Conservation (phyloP, 2,329 filamentous ascomycete species). For the Meredithiella fracta region DNA sequence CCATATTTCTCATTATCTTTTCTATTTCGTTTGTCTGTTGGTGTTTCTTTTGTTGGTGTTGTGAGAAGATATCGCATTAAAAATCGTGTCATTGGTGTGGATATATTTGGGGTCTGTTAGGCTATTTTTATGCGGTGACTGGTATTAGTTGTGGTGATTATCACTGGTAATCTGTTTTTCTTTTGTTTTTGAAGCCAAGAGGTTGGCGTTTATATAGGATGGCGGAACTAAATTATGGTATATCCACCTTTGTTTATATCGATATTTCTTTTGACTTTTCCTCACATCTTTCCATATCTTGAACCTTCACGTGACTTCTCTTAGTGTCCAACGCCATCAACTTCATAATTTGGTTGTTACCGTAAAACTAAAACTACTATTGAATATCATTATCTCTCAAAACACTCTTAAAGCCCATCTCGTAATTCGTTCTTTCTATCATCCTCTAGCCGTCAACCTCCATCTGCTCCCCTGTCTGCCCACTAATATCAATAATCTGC, state of each 20-base stretch:
- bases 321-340: too few relatives aligned
- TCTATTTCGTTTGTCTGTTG: too few relatives aligned
- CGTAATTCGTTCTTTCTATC: background rate
- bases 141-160: too few relatives aligned
- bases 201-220: too few relatives aligned
- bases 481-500: slow-evolving; percentile 54
- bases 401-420: background rate
- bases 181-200: too few relatives aligned
- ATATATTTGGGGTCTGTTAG: too few relatives aligned
- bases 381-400: slow-evolving; percentile 8
- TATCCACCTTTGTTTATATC: background rate
- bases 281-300: background rate
- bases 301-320: background rate
- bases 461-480: slow-evolving; percentile 42
- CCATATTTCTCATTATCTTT: background rate
- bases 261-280: background rate
- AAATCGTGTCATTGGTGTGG: too few relatives aligned
- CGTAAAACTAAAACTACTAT: slow-evolving; percentile 1
- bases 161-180: too few relatives aligned
- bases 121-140: too few relatives aligned
- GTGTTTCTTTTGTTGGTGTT: too few relatives aligned
- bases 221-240: too few relatives aligned
- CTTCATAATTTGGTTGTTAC: background rate
- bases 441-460: slow-evolving; percentile 43
- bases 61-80: too few relatives aligned